Evolutionary conservation across 2,329 filamentous ascomycete genomes (phyloP).

Genomic region (Fusarium austroafricanum): DNA sequence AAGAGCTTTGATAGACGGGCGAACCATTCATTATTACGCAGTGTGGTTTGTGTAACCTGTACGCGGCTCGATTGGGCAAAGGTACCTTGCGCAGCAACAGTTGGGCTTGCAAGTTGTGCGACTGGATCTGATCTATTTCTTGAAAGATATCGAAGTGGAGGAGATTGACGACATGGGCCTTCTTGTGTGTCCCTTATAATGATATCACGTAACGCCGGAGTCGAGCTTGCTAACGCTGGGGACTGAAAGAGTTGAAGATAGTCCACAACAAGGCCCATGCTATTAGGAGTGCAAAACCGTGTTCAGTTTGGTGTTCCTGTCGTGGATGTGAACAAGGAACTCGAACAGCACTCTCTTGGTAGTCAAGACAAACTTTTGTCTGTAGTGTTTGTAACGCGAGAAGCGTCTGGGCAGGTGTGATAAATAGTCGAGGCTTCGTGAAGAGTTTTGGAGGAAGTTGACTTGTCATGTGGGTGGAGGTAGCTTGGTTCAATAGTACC

Average conservation of each 20-base stretch:
- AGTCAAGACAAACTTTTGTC: background rate
- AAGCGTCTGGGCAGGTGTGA: background rate
- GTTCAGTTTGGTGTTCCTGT: background rate
- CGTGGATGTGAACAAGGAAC: background rate
- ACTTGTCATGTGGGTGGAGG: too few relatives aligned
- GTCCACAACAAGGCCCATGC: background rate
- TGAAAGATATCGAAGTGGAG: conserved; percentile 1
- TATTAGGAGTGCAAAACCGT: background rate
- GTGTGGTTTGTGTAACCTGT: conserved; percentile 17
- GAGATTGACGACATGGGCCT: background rate
- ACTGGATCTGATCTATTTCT: conserved; percentile 13
- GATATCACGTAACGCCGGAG: background rate
- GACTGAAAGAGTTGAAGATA: background rate
- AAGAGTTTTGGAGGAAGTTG: background rate
- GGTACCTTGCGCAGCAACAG: background rate
- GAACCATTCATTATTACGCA: conserved; percentile 22
- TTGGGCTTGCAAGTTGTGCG: conserved; percentile 10
- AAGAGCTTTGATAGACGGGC: conserved; percentile 12
- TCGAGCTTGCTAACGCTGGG: background rate
- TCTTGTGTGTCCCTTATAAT: background rate
- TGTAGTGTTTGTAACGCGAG: background rate
- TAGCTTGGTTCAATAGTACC: too few relatives aligned
- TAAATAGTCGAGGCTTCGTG: background rate
- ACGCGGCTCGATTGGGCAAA: conserved; percentile 1
- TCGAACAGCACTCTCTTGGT: background rate